Evolutionary conservation across 495 filamentous ascomycete species (phyloP), one percentile per base, ranked within the genome.

Genomic region (Xylaria sp.): DNA sequence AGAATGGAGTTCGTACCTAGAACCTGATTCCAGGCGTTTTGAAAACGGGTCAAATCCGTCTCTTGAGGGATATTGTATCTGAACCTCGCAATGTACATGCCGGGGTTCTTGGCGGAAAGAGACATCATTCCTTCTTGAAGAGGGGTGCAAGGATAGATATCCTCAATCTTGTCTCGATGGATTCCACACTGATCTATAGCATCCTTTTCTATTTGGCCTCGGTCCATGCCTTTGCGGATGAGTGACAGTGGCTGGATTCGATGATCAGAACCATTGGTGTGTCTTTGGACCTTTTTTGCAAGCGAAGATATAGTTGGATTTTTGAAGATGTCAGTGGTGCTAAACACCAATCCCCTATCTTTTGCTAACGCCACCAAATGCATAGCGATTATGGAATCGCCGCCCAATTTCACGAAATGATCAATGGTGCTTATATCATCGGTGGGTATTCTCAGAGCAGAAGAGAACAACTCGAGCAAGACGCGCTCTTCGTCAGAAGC

Each of bases 81-180:
- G 26, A 83, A 79, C 41, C 85, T 82, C 5, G 84, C 86, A 24
- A 89, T 78, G 68, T 90, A 90, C 0, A 84, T 79, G 21, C 88
- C 87, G 9, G 75, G 65, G 6, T 85, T 81, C 67, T 86, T 86
- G 41, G 83, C 79, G 0, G 77, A 76, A 12, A 81, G 66, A n/a
- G 79, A 69, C n/a, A 92, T 78, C 14, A 92, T 77, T 0, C 89
- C 88, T 72, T 90, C 90, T 75, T 93, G 91, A 0, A 91, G 80
- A 8, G 90, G 82, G 3, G 87, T 90, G 79, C 89, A 91, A 9
- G 90, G 89, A 72, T 90, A 92, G 0, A 88, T 78, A 78, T 93
- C 88, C 37, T 84, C 78, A 40, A 90, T 78, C 0, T 78, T 77
- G 33, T 35, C 43, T 43, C 12, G 19, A 43, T 26, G 19, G 0